Conservation (phyloP, 2,329 filamentous ascomycete genomes). For the Chalaropsis thielavioides region DNA sequence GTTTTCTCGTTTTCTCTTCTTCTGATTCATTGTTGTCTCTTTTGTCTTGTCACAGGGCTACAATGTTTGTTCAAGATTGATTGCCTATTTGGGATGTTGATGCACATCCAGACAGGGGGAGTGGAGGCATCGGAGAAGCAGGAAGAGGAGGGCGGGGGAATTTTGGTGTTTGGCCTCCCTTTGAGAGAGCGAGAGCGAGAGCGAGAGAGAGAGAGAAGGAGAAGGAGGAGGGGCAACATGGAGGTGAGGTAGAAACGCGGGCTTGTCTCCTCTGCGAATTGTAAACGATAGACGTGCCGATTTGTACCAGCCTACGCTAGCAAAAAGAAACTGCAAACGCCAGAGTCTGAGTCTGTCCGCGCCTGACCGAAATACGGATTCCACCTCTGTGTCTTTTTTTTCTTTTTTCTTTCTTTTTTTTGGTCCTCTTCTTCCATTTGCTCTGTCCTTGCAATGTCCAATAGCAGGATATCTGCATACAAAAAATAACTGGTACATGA, state of each 20-base stretch:
- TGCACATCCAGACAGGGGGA: background rate
- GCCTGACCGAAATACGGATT: too few species aligned
- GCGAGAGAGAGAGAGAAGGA: background rate
- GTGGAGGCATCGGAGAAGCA: background rate
- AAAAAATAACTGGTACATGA: too few species aligned
- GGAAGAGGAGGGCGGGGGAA: background rate
- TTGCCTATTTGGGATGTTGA: conserved; percentile 10
- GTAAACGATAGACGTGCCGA: background rate
- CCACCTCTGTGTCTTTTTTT: too few species aligned
- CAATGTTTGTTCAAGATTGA: conserved; percentile 9
- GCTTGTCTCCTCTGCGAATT: background rate
- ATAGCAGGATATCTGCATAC: too few species aligned
- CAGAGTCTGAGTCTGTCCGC: background rate
- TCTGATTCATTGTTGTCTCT: conserved; percentile 1
- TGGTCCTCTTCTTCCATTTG: too few species aligned
- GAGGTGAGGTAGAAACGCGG: background rate
- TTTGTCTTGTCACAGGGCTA: conserved; percentile 3
- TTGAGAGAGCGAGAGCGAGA: background rate
- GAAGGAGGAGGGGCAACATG: background rate
- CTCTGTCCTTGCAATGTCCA: too few species aligned
- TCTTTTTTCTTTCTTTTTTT: too few species aligned
- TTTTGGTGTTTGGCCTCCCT: background rate
- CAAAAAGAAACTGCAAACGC: background rate
- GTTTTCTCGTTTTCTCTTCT: background rate
- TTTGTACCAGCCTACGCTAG: background rate